Base-by-base conservation (phyloP, 441 rosid species). In the Mallotus japonicus region DNA sequence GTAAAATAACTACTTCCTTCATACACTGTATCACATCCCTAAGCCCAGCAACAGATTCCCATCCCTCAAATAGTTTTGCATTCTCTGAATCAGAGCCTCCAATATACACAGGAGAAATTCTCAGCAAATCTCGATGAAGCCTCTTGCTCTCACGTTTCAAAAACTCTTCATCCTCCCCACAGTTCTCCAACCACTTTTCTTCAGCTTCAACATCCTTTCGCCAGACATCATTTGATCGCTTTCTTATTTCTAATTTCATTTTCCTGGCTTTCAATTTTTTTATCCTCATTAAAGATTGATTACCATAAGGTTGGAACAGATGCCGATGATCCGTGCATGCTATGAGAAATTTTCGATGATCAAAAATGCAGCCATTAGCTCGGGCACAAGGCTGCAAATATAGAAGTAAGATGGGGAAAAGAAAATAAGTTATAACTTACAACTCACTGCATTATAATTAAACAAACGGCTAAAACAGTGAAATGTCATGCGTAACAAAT, bases 41-140 rank as follows among this genome's bases (percentile, higher is more conserved):
- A 79, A 95, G 97, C 71, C 99, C 98, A 76, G 99, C 97, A 84
- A 95, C 98, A 78, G 99, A 95, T 77, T 93, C 99, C 98, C 98
- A 95, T 67, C 97, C 99, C 75, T 88, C 91, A 78, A 80, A 87
- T 71, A 72, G 77, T 81, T 85, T 89, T 75, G 84, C 88, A 75
- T 77, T 69, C 62, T 86, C 97, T 76, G 88, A 72, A 42, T 85
- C 83, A 61, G 88, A 68, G 60, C 99, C 98, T 62, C 99, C 99
- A 61, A 95, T 92, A 72, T 95, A 95, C 72, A 85, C 95, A 73
- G 99, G 98, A 67, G 98, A 88, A 79, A 95, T 93, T 89, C 99
- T 89, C 83, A 87, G 83, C 70, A 95, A 82, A 88, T 95, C 98
- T 72, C 99, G 87, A 62, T 93, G 90, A 60, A 93, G 94, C 77